Evolutionary conservation across 352 stramenopile species (phyloP).

Genomic region (Bremia lactucae): DNA sequence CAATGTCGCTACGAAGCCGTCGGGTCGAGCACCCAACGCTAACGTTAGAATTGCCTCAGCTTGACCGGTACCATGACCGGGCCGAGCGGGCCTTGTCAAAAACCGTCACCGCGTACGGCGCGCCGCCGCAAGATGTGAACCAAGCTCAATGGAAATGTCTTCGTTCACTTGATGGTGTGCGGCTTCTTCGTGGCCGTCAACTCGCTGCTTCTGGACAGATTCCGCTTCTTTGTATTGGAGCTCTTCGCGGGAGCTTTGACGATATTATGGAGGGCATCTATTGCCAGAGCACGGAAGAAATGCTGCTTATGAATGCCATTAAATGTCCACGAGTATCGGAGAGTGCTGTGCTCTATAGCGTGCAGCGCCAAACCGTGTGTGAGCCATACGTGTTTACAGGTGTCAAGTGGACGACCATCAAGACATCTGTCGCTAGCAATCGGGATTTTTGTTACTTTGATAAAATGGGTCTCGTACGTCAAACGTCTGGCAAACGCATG

Average conservation of each 20-base stretch:
- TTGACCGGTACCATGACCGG: conserved; percentile 28
- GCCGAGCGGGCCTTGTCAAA: conserved; percentile 22
- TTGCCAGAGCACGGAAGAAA: conserved; percentile 26
- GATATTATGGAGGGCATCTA: conserved; percentile 38
- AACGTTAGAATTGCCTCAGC: conserved; percentile 14
- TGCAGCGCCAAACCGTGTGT: conserved; percentile 16
- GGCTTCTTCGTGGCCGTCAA: conserved; percentile 24
- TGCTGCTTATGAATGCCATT: conserved; percentile 33
- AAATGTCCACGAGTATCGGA: conserved; percentile 22
- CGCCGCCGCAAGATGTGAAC: conserved; percentile 18
- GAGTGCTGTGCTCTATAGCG: conserved; percentile 28
- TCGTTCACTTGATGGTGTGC: conserved; percentile 18
- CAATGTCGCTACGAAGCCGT: conserved; percentile 20
- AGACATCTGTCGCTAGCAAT: conserved; percentile 23
- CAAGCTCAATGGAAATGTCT: conserved; percentile 27
- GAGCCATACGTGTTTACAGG: conserved; percentile 32
- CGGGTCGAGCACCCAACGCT: conserved; percentile 11
- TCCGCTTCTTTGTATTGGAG: conserved; percentile 22
- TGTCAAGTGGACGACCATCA: conserved; percentile 32
- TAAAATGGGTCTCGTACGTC: conserved; percentile 28
- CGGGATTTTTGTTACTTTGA: conserved; percentile 42
- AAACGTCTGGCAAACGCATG: conserved; percentile 24
- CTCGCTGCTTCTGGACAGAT: not conserved
- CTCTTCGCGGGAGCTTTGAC: conserved; percentile 27
- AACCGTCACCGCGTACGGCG: conserved; percentile 26